Conservation (phyloP, 2,329 filamentous ascomycete genomes). For the Paramyrothecium roridum region DNA sequence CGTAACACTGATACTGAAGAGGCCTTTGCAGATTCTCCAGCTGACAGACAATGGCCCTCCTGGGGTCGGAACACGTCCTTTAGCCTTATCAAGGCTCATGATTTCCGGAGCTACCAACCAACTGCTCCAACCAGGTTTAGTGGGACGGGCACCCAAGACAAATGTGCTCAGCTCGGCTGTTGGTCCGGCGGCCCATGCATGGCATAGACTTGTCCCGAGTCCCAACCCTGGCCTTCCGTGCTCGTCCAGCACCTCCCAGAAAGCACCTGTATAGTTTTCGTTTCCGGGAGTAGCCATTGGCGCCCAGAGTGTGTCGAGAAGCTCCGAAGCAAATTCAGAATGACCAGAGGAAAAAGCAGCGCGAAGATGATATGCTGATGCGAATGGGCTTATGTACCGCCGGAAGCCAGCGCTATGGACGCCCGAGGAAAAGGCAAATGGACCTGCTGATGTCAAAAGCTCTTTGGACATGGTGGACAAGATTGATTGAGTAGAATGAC, state of each 20-base stretch:
- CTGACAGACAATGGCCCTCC: not conserved
- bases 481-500: not conserved
- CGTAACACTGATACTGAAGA: no score
- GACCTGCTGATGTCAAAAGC: not conserved
- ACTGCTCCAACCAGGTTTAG: slow-evolving; percentile 13
- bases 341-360: slow-evolving; percentile 17
- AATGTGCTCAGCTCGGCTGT: slow-evolving; percentile 25
- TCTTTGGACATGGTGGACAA: not conserved
- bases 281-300: slow-evolving; percentile 20
- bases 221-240: slow-evolving; percentile 21
- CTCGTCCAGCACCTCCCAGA: slow-evolving; percentile 24
- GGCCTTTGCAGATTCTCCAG: not conserved
- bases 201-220: slow-evolving; percentile 23
- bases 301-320: slow-evolving; percentile 16
- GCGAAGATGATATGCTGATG: slow-evolving; percentile 25
- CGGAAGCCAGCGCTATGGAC: slow-evolving; percentile 10
- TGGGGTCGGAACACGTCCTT: not conserved
- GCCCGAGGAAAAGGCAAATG: slow-evolving; percentile 2
- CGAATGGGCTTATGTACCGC: slow-evolving; percentile 20
- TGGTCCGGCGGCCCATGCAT: slow-evolving; percentile 28
- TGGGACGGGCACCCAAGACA: slow-evolving; percentile 21
- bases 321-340: slow-evolving; percentile 2
- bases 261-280: slow-evolving; percentile 22
- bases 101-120: slow-evolving; percentile 1
- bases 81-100: not conserved